Evolutionary conservation across 306 rosid species (phyloP), one percentile per base, ranked within the genome.

Genomic region (Cicer pinnatifidum): DNA sequence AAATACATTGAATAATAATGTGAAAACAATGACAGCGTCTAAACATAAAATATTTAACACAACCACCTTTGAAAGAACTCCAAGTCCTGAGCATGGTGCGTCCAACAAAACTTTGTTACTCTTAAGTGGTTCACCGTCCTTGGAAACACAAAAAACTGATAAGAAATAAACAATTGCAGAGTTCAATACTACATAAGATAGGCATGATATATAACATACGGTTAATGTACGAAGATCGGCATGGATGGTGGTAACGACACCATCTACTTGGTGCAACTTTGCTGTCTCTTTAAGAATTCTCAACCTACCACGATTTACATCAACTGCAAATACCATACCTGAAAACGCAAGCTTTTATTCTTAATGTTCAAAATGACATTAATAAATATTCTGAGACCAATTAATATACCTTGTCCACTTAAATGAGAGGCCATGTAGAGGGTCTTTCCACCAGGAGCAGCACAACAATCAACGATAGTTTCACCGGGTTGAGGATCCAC

Each of bases 401-500:
- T 15, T 16, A 35, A 76, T 89, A 76, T 89, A 89, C 97, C 97
- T 85, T 76, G 89, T 80, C 97, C 96, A 71, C 58, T 38, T 84
- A 92, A 83, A 67, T 7, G 89, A 65, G 97, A 88, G 54, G 96
- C 97, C 88, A 92, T 92, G 80, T 86, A 85, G 78, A 92, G 86
- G 61, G 92, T 88, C 70, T 92, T 89, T 71, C 97, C 97, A 77
- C 97, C 97, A 44, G 97, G 97, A 84, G 97, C 97, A 75, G 97
- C 97, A 85, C 97, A 89, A 60, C 97, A 90, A 75, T 89, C 97
- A 57, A 92, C 28, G 15, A 92, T 82, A 48, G 78, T 82, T 50
- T 92, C 96, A 39, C 93, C 96, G 0, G 85, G 89, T 78, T 88
- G 96, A 78, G 97, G 93, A 86, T 92, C 86, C 64, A 89, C 89